Conservation (phyloP, 768 basidiomycete genomes). For the Tulasnella sp. region DNA sequence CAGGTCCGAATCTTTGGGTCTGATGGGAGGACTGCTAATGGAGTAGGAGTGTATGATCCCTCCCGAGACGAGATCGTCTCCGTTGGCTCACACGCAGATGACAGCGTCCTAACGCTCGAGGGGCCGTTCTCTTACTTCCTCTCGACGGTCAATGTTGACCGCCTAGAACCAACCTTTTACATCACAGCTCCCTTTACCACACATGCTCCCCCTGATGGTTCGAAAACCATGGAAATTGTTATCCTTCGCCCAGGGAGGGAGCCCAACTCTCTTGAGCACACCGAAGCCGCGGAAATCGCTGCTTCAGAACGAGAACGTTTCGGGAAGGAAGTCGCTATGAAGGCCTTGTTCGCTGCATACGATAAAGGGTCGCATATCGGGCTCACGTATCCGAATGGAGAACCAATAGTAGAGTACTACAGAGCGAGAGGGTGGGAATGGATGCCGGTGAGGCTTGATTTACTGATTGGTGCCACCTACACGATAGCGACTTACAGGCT, state of each 20-base stretch:
- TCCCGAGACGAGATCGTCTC: slow-evolving; percentile 46
- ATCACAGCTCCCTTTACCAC: slow-evolving; percentile 62
- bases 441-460: slow-evolving; percentile 59
- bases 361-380: slow-evolving; percentile 66
- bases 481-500: slow-evolving; percentile 5
- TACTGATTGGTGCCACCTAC: slow-evolving; percentile 16
- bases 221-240: slow-evolving; percentile 64
- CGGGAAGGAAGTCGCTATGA: slow-evolving; percentile 48
- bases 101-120: slow-evolving; percentile 39
- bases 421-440: slow-evolving; percentile 82
- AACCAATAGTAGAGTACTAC: slow-evolving; percentile 66
- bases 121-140: slow-evolving; percentile 89
- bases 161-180: slow-evolving; percentile 77
- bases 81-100: not conserved
- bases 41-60: slow-evolving; percentile 62
- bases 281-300: slow-evolving; percentile 30
- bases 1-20: slow-evolving; percentile 55
- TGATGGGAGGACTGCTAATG: slow-evolving; percentile 33
- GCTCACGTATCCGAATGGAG: slow-evolving; percentile 54
- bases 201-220: slow-evolving; percentile 42
- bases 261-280: slow-evolving; percentile 40
- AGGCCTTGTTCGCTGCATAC: slow-evolving; percentile 67
- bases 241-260: slow-evolving; percentile 69
- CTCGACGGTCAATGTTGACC: slow-evolving; percentile 75
- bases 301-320: slow-evolving; percentile 45